These are phyloP conservation scores for Osmozyma mogii DNA, from an alignment of 805 yeast genomes.

Conservation along the genomic window DNA sequence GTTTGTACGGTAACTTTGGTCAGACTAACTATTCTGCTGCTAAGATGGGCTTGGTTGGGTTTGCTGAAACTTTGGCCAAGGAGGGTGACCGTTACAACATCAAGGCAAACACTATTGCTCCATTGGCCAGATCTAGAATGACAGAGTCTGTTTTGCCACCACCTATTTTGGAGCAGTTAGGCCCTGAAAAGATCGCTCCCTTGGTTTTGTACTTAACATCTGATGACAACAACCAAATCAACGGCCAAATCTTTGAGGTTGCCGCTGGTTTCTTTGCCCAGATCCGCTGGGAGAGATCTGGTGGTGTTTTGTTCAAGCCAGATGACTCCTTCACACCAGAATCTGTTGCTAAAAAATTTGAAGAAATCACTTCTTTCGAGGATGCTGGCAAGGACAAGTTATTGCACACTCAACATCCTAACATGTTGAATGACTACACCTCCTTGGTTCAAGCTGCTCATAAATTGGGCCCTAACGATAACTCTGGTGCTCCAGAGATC, in stretches of 20 bases:
- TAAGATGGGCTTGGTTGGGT: slow-evolving; percentile 81
- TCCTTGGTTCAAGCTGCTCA: slow-evolving; percentile 46
- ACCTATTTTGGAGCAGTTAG: slow-evolving; percentile 67
- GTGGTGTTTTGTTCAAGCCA: slow-evolving; percentile 79
- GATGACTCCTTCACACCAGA: slow-evolving; percentile 77
- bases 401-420: slow-evolving; percentile 57
- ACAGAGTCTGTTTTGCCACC: slow-evolving; percentile 86
- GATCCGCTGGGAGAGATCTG: slow-evolving; percentile 90
- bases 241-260: slow-evolving; percentile 78
- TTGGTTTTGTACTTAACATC: slow-evolving; percentile 75
- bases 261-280: slow-evolving; percentile 93
- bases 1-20: slow-evolving; percentile 93
- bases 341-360: slow-evolving; percentile 62
- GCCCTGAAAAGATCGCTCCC: slow-evolving; percentile 90
- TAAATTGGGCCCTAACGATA: slow-evolving; percentile 44
- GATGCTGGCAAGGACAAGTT: slow-evolving; percentile 44
- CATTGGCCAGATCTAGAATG: slow-evolving; percentile 94
- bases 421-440: slow-evolving; percentile 62
- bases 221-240: slow-evolving; percentile 42
- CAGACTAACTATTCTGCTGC: slow-evolving; percentile 95
- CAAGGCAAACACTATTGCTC: slow-evolving; percentile 80
- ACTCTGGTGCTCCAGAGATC: slow-evolving; percentile 32
- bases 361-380: slow-evolving; percentile 55
- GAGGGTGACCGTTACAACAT: slow-evolving; percentile 87
- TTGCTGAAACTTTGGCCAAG: slow-evolving; percentile 90